phyloP scores from a whole-genome alignment of 305 asterid species.

The Fraxinus platypoda region DNA sequence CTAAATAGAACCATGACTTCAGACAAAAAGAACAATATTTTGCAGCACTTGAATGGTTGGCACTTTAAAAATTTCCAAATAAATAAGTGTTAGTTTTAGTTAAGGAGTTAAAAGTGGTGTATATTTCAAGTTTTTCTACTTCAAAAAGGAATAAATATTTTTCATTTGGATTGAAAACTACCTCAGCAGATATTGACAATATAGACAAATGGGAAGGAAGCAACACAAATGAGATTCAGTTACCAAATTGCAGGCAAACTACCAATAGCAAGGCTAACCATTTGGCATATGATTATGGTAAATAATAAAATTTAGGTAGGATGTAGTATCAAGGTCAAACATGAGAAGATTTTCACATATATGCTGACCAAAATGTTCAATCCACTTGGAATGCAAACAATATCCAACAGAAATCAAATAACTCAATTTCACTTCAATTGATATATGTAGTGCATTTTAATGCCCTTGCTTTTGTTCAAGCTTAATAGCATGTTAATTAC shows the following conservation, averaged over 20 bases:
- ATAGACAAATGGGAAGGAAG: not conserved
- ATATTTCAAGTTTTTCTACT: not conserved
- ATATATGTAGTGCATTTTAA: not conserved
- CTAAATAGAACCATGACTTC: constrained; percentile 31
- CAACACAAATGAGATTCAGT: not conserved
- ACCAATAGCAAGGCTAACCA: not conserved
- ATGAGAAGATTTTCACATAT: not conserved
- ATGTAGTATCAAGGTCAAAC: not conserved
- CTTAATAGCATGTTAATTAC: not conserved
- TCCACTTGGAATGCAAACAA: not conserved
- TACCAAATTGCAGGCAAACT: not conserved
- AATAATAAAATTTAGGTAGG: not conserved
- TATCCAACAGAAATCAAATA: not conserved
- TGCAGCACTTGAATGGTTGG: not conserved
- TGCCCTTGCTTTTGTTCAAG: not conserved
- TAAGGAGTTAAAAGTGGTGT: not conserved
- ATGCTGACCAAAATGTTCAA: not conserved
- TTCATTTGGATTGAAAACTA: not conserved
- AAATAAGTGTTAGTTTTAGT: not conserved
- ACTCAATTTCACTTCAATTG: not conserved
- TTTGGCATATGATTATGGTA: not conserved
- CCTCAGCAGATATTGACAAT: not conserved
- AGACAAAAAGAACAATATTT: constrained; percentile 20
- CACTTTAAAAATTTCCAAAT: not conserved
- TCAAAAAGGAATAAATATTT: not conserved